phyloP scores from a whole-genome alignment of 2,329 filamentous ascomycete species.

The Microsporum audouinii region DNA sequence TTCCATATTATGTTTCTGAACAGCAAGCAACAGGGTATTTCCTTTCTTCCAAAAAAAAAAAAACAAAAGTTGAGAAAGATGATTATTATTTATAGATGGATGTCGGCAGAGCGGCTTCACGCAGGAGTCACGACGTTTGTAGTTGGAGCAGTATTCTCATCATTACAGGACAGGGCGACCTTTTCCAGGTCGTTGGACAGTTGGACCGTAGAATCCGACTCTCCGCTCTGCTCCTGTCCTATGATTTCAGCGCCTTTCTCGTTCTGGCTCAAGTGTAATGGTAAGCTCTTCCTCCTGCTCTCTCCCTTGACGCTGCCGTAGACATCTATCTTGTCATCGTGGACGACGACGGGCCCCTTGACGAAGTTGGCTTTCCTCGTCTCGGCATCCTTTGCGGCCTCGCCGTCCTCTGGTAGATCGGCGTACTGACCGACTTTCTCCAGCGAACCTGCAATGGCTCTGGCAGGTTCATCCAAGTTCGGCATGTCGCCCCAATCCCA shows the following conservation, averaged over 20 bases:
- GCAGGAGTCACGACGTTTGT: neutral
- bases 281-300: slow-evolving; percentile 10
- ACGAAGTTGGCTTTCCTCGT: slow-evolving; percentile 12
- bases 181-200: slow-evolving; percentile 27
- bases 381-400: neutral
- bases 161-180: slow-evolving; percentile 1
- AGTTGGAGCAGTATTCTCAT: neutral
- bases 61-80: neutral
- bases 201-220: slow-evolving; percentile 18
- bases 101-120: neutral
- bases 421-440: slow-evolving; percentile 19
- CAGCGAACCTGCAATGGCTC: slow-evolving; percentile 23
- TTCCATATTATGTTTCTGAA: neutral
- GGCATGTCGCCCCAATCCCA: slow-evolving; percentile 69
- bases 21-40: neutral
- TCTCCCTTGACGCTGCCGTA: slow-evolving; percentile 40
- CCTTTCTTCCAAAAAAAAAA: neutral
- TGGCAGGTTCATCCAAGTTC: slow-evolving; percentile 49
- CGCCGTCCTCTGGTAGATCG: slow-evolving; percentile 17
- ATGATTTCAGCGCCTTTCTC: neutral
- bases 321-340: slow-evolving; percentile 76
- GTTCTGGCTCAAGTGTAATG: slow-evolving; percentile 1
- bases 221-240: neutral
- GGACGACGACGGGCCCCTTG: slow-evolving; percentile 53
- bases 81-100: neutral